These are phyloP conservation scores for Brettanomyces naardenensis DNA, from an alignment of 805 yeast species.

Conservation along the genomic window DNA sequence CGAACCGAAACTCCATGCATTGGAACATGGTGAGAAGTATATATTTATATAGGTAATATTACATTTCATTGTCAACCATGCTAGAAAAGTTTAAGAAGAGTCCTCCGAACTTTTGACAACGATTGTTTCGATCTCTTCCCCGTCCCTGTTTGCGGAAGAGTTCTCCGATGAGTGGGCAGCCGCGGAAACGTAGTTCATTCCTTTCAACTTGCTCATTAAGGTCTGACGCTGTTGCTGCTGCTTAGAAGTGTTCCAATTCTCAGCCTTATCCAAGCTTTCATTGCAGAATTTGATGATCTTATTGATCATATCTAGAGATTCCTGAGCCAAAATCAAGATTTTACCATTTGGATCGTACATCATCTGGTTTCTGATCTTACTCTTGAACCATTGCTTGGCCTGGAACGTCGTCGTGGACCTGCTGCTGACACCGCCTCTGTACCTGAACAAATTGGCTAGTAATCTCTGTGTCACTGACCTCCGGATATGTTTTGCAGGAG, in stretches of 20 bases:
- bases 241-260: constrained; percentile 50
- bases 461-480: constrained; percentile 19
- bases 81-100: background rate
- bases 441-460: constrained; percentile 22
- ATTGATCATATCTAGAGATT: constrained; percentile 79
- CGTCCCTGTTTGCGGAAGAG: constrained; percentile 5
- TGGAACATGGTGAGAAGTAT: no score
- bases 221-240: constrained; percentile 22
- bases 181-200: constrained; percentile 16
- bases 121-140: constrained; percentile 7
- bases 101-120: constrained; percentile 3
- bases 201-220: constrained; percentile 20
- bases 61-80: no score
- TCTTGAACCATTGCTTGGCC: constrained; percentile 19
- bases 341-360: constrained; percentile 50
- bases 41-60: no score
- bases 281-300: constrained; percentile 79
- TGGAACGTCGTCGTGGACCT: constrained; percentile 6
- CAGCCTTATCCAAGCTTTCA: constrained; percentile 78
- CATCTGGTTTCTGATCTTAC: constrained; percentile 22
- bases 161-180: no score
- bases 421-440: constrained; percentile 11
- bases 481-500: background rate
- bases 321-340: constrained; percentile 77
- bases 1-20: no score